Percentiles rank a stretch among this genome's conserved stretches.
Conservation (phyloP, 2,329 filamentous ascomycete genomes). For the Aspergillus novoparasiticus region DNA sequence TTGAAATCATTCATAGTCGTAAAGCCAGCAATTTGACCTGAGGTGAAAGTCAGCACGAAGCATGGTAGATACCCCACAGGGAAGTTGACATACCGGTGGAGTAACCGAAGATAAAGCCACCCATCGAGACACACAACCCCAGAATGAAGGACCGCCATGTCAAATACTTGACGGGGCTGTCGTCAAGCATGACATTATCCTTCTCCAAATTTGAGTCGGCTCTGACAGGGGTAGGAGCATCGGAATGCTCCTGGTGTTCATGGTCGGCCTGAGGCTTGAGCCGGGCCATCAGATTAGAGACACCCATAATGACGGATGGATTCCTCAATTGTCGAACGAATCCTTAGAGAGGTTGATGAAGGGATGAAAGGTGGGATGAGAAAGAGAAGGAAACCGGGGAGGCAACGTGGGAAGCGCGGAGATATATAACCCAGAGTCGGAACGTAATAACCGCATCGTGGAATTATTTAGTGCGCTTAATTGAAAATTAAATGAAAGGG, state of each 20-base stretch:
- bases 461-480: constrained; percentile 3
- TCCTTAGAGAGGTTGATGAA: background rate
- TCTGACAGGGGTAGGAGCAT: constrained; percentile 36
- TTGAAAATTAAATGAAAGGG: constrained; percentile 14
- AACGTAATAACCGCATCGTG: constrained; percentile 24
- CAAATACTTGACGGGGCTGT: constrained; percentile 46
- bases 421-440: constrained; percentile 28
- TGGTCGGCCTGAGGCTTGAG: constrained; percentile 33
- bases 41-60: background rate
- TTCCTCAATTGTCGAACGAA: constrained; percentile 8
- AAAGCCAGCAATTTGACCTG: constrained; percentile 50
- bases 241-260: constrained; percentile 35
- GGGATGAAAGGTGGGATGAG: constrained; percentile 8
- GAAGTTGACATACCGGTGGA: constrained; percentile 38
- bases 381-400: constrained; percentile 15
- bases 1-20: constrained; percentile 51
- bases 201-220: constrained; percentile 38
- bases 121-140: constrained; percentile 50
- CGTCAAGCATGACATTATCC: constrained; percentile 37
- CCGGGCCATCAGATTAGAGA: constrained; percentile 31
- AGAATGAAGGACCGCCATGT: constrained; percentile 48
- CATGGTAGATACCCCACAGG: background rate
- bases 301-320: constrained; percentile 29
- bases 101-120: constrained; percentile 52
- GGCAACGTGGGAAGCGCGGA: constrained; percentile 9